Evolutionary conservation across 2,329 filamentous ascomycete genomes (phyloP), one percentile per base, ranked within the genome.

Genomic region (Neonectria sp.): DNA sequence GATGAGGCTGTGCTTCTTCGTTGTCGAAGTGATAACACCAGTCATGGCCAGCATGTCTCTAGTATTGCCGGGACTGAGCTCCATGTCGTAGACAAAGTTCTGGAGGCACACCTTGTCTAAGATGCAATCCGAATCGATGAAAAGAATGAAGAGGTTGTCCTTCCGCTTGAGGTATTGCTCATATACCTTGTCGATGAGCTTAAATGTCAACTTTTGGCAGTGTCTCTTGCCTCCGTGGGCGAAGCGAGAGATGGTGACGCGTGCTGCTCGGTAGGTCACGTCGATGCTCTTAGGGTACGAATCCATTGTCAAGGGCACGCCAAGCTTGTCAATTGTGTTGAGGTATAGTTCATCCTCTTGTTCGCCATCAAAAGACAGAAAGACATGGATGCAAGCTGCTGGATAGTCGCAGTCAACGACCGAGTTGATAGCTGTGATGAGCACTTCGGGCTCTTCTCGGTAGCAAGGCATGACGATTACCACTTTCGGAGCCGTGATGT

Each of bases 21-120:
- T 97, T 0, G 95, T 98, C 1, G 95, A 95, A 2, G 95, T 98
- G 77, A 98, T 98, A 77, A 98, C 93, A 35, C 95, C 95, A 15
- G 95, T 98, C 94, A 98, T 98, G 60, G 95, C 95, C 77, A 98
- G 86, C 94, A 97, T 98, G 79, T 97, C 94, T 77, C 91, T 90
- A 77, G 93, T 91, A 82, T 95, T 97, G 61, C 95, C 95, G 1
- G 95, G 95, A 80, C 95, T 97, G 68, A 98, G 86, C 81, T 98
- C 95, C 96, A 98, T 98, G 79, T 98, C 95, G 81, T 96, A 98
- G 84, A 98, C 93, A 82, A 98, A 98, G 80, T 98, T 98, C 79
- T 98, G 95, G 67, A 98, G 89, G 79, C 95, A 98, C 46, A 95
- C 90, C 65, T 91, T 89, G 83, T 98, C 95, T 56, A 98, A 85